Conservation (phyloP, 1,284 basidiomycete species). For the Microbotryum saponariae region DNA sequence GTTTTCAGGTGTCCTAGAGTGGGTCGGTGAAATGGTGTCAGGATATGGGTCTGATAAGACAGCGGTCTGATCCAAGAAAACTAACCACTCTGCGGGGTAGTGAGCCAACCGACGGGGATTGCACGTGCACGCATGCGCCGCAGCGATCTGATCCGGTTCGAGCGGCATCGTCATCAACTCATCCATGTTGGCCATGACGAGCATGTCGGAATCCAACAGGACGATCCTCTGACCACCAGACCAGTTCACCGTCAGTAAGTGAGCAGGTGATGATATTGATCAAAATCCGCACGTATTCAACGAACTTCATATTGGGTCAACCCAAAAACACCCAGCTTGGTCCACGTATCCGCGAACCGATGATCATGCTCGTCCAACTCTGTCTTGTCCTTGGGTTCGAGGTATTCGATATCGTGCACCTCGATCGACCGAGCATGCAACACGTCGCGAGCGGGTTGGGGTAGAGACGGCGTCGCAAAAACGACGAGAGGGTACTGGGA, state of each 20-base stretch:
- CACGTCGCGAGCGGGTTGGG: slow-evolving; percentile 51
- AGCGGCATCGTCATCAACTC: slow-evolving; percentile 64
- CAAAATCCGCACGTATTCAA: slow-evolving; percentile 1
- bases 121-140: slow-evolving; percentile 82
- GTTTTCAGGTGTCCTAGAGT: slow-evolving; percentile 70
- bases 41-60: neutral
- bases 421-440: slow-evolving; percentile 52
- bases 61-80: slow-evolving; percentile 2
- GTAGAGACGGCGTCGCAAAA: slow-evolving; percentile 63
- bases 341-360: slow-evolving; percentile 81
- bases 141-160: slow-evolving; percentile 64
- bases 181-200: slow-evolving; percentile 80
- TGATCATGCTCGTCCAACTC: slow-evolving; percentile 42
- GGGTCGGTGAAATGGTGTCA: neutral
- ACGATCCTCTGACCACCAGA: slow-evolving; percentile 56
- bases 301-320: slow-evolving; percentile 65
- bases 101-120: slow-evolving; percentile 75
- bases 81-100: slow-evolving; percentile 84
- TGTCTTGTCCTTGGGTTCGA: slow-evolving; percentile 53
- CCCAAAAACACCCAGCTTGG: slow-evolving; percentile 74
- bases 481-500: slow-evolving; percentile 73
- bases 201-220: slow-evolving; percentile 85
- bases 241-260: neutral
- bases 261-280: slow-evolving; percentile 11
- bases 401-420: slow-evolving; percentile 54